Percentiles rank a stretch among this genome's conserved stretches.
phyloP scores from a whole-genome alignment of 164 flowering plant genomes.

The Piper longum region DNA sequence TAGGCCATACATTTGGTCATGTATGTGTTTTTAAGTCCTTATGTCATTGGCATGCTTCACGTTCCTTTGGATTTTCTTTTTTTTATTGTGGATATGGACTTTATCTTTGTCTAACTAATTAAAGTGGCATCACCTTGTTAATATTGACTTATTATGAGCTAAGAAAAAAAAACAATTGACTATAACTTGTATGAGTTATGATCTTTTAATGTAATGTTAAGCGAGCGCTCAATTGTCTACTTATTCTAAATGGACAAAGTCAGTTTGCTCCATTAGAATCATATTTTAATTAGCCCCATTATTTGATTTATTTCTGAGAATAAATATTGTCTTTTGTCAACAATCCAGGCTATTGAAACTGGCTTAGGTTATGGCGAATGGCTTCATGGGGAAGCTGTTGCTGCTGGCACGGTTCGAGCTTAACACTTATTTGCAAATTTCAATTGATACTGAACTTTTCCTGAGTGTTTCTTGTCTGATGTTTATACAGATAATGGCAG shows the following conservation, averaged over 20 bases:
- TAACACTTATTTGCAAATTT: background rate
- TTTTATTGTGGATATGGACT: background rate
- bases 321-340: background rate
- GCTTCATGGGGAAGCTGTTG: conserved; percentile 99
- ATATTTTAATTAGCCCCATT: background rate
- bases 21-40: conserved; percentile 31
- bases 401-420: conserved; percentile 73
- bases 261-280: background rate
- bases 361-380: conserved; percentile 39
- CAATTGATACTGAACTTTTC: background rate
- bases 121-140: background rate
- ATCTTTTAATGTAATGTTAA: too few relatives aligned
- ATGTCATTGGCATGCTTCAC: background rate
- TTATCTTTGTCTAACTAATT: background rate
- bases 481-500: conserved; percentile 85
- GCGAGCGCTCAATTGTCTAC: background rate
- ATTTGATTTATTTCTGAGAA: background rate
- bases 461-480: background rate
- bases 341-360: conserved; percentile 21
- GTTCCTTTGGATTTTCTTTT: background rate
- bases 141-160: too few relatives aligned
- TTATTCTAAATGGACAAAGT: background rate
- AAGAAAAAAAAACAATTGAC: too few relatives aligned
- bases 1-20: conserved; percentile 99
- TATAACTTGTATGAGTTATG: too few relatives aligned